Base-by-base conservation (phyloP, 306 rosid species). In the Crataegus laevigata region DNA sequence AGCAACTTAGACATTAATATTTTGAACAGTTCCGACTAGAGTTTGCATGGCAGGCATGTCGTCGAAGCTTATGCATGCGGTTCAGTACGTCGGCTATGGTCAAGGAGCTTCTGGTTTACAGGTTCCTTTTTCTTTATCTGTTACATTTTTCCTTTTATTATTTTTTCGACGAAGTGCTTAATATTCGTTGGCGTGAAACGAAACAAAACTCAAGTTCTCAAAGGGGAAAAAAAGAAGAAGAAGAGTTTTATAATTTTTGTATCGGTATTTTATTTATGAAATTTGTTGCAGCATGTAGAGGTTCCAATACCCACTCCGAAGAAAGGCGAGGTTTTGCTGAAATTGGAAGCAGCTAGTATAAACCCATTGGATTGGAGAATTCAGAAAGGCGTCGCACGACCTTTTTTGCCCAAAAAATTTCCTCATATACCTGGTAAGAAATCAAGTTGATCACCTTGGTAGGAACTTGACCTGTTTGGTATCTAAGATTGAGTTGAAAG, bases 361-460 rank as follows among this genome's bases (percentile, higher is more conserved):
- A 91, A 93, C 76, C 96, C 97, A 30, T 62, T 87, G 74, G 97
- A 91, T 82, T 91, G 92, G 91, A 89, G 83, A 84, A 77, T 93
- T 71, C 97, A 93, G 79, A 93, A 84, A 75, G 90, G 97, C 68
- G 60, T 76, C 77, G 0, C 82, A 59, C 32, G 97, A 73, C 97
- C 91, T 12, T 3, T 93, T 77, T 64, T 84, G 10, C 98, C 98
- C 51, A 73, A 62, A 54, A 87, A 79, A 55, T 91, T 91, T 74
- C 97, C 98, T 66, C 68, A 81, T 45, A 87, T 87, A 70, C 98
- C 97, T 3, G 82, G 97, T 89, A 89, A 40, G 28, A 24, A 72
- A 67, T 58, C 43, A 40, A 40, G 18, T 43, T 80, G 71, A 73
- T 52, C 47, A 10, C 12, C 11, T 40, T 40, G 43, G 12, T 40